phyloP scores from a whole-genome alignment of 805 yeast genomes.

The Metschnikowia cerradonensis region DNA sequence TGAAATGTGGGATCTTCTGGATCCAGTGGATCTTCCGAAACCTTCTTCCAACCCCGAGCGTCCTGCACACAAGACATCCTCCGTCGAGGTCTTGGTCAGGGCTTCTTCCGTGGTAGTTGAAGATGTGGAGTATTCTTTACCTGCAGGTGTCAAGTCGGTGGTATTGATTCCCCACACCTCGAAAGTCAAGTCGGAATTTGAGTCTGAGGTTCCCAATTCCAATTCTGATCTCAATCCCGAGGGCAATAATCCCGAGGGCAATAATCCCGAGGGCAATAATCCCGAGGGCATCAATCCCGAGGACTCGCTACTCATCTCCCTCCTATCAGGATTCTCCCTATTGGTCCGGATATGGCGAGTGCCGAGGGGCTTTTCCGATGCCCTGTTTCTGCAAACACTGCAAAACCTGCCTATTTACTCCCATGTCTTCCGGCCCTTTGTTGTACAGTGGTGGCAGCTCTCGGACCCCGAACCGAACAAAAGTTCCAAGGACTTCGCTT shows the following conservation, averaged over 20 bases:
- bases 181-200: no score
- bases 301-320: conserved; percentile 38
- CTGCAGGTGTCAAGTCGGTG: conserved; percentile 30
- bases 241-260: no score
- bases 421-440: conserved; percentile 37
- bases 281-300: conserved; percentile 15
- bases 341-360: conserved; percentile 37
- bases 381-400: conserved; percentile 12
- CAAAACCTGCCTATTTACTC: conserved; percentile 14
- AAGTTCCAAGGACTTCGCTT: no score
- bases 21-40: neutral
- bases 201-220: no score
- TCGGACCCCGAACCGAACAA: conserved; percentile 6
- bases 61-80: conserved; percentile 4
- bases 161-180: conserved; percentile 21
- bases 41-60: neutral
- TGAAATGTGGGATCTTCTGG: conserved; percentile 14
- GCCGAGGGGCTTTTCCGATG: conserved; percentile 27
- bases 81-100: conserved; percentile 28
- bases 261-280: no score
- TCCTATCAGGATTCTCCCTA: conserved; percentile 39
- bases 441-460: conserved; percentile 49
- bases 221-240: no score
- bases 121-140: conserved; percentile 28
- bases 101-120: conserved; percentile 30